A percentile compares a stretch with the other conserved stretches of the same genome.
Conservation (phyloP, 768 basidiomycete genomes). For the Pluteus cervinus region DNA sequence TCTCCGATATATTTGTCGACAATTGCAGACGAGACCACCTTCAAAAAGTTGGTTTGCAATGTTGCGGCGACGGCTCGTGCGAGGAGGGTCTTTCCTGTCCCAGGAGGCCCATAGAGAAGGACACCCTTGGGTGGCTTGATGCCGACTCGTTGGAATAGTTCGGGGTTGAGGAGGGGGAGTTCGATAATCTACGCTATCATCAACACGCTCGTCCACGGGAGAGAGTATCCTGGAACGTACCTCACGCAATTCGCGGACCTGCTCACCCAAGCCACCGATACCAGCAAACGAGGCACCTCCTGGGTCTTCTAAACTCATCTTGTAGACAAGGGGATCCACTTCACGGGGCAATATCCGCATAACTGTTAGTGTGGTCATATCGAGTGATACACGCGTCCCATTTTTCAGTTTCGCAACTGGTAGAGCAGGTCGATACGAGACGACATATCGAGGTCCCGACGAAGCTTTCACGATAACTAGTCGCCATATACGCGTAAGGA, state of each 20-base stretch:
- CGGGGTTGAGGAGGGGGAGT: conserved; percentile 88
- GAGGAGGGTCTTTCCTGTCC: conserved; percentile 93
- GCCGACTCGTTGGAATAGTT: conserved; percentile 91
- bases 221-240: conserved; percentile 26
- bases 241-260: conserved; percentile 95
- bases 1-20: conserved; percentile 99
- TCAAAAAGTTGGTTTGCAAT: conserved; percentile 93
- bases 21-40: conserved; percentile 97
- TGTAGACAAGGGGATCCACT: conserved; percentile 97
- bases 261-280: conserved; percentile 92
- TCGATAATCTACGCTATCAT: conserved; percentile 75
- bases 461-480: conserved; percentile 98
- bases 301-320: conserved; percentile 98
- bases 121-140: conserved; percentile 97
- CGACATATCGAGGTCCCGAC: conserved; percentile 96
- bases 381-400: conserved; percentile 92
- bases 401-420: conserved; percentile 90
- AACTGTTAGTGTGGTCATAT: conserved; percentile 98
- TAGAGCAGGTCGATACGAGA: conserved; percentile 90
- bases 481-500: conserved; percentile 1
- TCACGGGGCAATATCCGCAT: conserved; percentile 98
- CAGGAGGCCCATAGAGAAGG: conserved; percentile 92
- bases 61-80: conserved; percentile 96
- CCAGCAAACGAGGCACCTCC: conserved; percentile 94
- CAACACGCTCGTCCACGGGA: not conserved